A percentile compares a stretch with the other conserved stretches of the same genome.
Conservation (phyloP, 2,329 filamentous ascomycete species). For the Blastomyces percursus region DNA sequence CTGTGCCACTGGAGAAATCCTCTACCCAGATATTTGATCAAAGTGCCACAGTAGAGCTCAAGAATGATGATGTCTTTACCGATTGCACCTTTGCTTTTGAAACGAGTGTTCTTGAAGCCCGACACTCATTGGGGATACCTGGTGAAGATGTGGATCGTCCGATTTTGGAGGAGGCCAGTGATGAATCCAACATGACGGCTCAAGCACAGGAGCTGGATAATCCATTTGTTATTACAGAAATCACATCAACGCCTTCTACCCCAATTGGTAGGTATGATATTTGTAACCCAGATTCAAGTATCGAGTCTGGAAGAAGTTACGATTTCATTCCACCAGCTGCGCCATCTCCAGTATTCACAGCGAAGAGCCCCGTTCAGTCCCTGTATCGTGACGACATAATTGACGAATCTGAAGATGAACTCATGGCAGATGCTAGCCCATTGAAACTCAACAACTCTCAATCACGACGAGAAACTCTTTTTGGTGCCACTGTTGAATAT, state of each 20-base stretch:
- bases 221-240: slow-evolving; percentile 14
- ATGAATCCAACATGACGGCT: not conserved
- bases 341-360: slow-evolving; percentile 13
- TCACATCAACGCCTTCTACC: slow-evolving; percentile 8
- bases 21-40: not conserved
- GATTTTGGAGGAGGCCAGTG: not conserved
- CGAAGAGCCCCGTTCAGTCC: slow-evolving; percentile 9
- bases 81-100: slow-evolving; percentile 17
- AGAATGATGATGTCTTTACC: not conserved
- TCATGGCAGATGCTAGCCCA: slow-evolving; percentile 16
- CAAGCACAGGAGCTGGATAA: slow-evolving; percentile 1
- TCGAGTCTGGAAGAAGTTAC: slow-evolving; percentile 8
- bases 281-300: slow-evolving; percentile 12
- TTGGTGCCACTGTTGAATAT: slow-evolving; percentile 6
- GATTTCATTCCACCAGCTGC: slow-evolving; percentile 15
- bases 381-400: slow-evolving; percentile 15
- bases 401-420: slow-evolving; percentile 21
- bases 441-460: slow-evolving; percentile 4
- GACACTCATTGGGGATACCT: slow-evolving; percentile 11
- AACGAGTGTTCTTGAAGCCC: slow-evolving; percentile 16
- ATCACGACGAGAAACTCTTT: slow-evolving; percentile 11
- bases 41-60: not conserved
- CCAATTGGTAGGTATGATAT: slow-evolving; percentile 17
- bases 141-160: not conserved
- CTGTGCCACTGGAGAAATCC: not conserved